These are phyloP conservation scores for Rubia yunnanensis DNA, from an alignment of 257 asterid species.

Conservation along the genomic window DNA sequence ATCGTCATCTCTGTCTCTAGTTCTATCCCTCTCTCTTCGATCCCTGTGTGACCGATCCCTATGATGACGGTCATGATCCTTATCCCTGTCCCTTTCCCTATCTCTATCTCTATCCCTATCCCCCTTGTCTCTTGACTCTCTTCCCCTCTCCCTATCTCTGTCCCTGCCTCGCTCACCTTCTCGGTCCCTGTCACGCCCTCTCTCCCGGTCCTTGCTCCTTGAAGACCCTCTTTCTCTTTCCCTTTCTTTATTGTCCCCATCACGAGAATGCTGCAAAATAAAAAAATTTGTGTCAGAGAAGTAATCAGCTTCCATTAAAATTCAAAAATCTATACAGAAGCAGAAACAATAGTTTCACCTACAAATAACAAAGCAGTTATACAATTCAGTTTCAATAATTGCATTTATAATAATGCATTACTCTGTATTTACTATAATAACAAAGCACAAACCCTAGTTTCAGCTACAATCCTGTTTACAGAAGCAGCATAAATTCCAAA, in stretches of 20 bases:
- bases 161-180: constrained; percentile 33
- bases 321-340: background rate
- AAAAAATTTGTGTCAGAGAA: background rate
- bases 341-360: too few species aligned
- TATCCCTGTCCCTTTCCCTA: constrained; percentile 66
- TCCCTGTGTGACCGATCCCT: constrained; percentile 46
- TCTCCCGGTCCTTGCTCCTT: constrained; percentile 34
- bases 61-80: constrained; percentile 45
- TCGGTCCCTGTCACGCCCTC: constrained; percentile 31
- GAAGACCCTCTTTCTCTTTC: constrained; percentile 20
- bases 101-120: constrained; percentile 52
- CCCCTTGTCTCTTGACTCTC: constrained; percentile 34
- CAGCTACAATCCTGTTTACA: background rate
- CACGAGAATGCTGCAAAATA: constrained; percentile 23
- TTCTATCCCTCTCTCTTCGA: constrained; percentile 56
- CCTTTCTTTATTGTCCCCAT: constrained; percentile 17
- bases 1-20: constrained; percentile 57
- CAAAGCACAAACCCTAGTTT: background rate
- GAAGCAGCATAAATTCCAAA: background rate
- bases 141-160: constrained; percentile 26
- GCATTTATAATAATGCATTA: background rate
- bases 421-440: background rate
- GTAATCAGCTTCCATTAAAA: background rate
- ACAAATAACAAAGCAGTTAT: too few species aligned
- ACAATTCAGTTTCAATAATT: too few species aligned